Evolutionary conservation across 345 rosid genomes (phyloP), one percentile per base, ranked within the genome.

Genomic region (Triadica sebifera): DNA sequence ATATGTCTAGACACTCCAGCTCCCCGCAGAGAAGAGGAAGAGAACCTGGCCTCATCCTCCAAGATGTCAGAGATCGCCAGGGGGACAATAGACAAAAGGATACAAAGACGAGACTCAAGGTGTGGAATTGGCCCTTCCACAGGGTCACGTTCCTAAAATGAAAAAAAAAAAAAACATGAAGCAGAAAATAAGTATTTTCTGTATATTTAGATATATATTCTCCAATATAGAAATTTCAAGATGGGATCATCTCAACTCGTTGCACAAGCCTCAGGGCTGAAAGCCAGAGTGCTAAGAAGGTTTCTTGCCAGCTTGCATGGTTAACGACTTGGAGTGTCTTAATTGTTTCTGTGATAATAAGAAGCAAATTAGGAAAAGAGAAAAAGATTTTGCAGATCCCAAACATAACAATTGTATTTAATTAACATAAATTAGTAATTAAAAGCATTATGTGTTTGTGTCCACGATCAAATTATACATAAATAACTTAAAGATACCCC

Each of bases 191-290:
- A 70, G 70, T 25, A 13, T 71, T 19, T 25, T 39, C 43, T 73
- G 65, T 55, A 47, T 4, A 46, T 53, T 19, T 5, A 34, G 12
- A 56, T 60, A 47, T 29, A 38, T 63, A 41, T 15, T 64, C 24
- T 63, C 29, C 37, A 19, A 12, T 4, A 45, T 25, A 52, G 57
- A 34, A 38, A 74, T 60, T 10, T 43, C 47, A 9, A 57, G 51
- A 68, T 37, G 70, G 69, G 25, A 55, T 53, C 74, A 69, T 69
- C 86, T 79, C 78, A 76, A 89, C 93, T 81, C 93, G 81, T 72
- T 89, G 89, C 73, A 89, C 93, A 78, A 89, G 91, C 49, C 90
- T 89, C 71, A 89, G 91, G 58, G 88, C 93, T 67, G 93, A 86
- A 82, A 86, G 69, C 93, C 93, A 89, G 59, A 89, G 91, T 8